Conservation (phyloP, 1,284 basidiomycete genomes). For the Tremellales sp. region DNA sequence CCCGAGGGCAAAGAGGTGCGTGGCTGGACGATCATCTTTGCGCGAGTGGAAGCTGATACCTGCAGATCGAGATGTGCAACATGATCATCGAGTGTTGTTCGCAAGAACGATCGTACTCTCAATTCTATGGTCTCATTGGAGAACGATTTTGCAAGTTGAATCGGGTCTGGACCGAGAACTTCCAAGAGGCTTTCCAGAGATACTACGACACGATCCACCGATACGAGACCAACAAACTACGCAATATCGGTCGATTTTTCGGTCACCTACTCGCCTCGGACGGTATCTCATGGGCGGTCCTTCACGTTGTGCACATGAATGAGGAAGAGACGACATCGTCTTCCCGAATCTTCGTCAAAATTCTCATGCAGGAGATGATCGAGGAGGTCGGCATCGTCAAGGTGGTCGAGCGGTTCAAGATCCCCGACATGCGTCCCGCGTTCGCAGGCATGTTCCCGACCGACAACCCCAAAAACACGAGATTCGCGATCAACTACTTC, state of each 20-base stretch:
- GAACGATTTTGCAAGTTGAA: conserved; percentile 96
- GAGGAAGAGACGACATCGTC: conserved; percentile 97
- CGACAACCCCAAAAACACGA: conserved; percentile 92
- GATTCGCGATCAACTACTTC: conserved; percentile 97
- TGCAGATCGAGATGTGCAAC: conserved; percentile 89
- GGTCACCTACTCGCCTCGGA: conserved; percentile 84
- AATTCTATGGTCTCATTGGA: conserved; percentile 91
- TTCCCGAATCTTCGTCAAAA: conserved; percentile 96
- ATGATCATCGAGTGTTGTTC: conserved; percentile 99
- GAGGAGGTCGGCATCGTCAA: conserved; percentile 85
- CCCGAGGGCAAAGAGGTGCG: conserved; percentile 85
- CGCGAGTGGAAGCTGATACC: conserved; percentile 7
- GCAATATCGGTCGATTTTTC: conserved; percentile 96
- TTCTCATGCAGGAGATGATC: conserved; percentile 89
- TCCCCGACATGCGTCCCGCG: conserved; percentile 69
- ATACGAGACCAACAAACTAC: conserved; percentile 95
- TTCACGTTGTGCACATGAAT: conserved; percentile 85
- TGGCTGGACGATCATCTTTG: background rate
- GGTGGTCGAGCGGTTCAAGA: conserved; percentile 79
- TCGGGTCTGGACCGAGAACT: conserved; percentile 84
- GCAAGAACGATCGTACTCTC: conserved; percentile 94
- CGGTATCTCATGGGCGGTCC: conserved; percentile 80
- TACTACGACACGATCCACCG: conserved; percentile 98
- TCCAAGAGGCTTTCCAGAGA: conserved; percentile 79
- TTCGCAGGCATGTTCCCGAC: conserved; percentile 88